A percentile compares a stretch with the other conserved stretches of the same genome.
Evolutionary conservation across 768 basidiomycete genomes (phyloP).

Genomic region (Lactarius pseudohatsudake): DNA sequence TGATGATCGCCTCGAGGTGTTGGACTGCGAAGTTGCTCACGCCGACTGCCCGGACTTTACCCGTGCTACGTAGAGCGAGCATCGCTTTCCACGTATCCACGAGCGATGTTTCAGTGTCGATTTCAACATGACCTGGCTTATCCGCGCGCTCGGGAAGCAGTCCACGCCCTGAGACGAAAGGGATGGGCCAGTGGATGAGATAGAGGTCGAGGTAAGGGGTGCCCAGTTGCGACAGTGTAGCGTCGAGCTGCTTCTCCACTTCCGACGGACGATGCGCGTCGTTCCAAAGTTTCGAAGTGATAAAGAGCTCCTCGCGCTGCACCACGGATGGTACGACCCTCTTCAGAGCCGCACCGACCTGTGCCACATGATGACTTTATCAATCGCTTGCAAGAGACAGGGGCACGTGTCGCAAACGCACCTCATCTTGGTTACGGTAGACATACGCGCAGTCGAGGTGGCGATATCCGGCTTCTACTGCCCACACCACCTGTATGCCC

Average conservation of each 20-base stretch:
- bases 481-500: conserved; percentile 61
- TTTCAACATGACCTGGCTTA: conserved; percentile 45
- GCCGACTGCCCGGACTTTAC: conserved; percentile 72
- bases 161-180: conserved; percentile 56
- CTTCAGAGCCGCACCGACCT: conserved; percentile 68
- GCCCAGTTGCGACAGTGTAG: conserved; percentile 71
- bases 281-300: conserved; percentile 86
- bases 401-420: conserved; percentile 22
- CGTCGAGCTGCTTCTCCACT: conserved; percentile 74
- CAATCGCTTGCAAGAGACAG: background rate
- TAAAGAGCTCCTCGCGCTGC: conserved; percentile 76
- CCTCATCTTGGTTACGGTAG: conserved; percentile 77
- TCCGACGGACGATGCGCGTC: conserved; percentile 60
- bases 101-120: conserved; percentile 60
- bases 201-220: conserved; percentile 81
- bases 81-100: conserved; percentile 84
- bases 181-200: conserved; percentile 78
- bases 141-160: conserved; percentile 52
- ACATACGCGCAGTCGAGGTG: conserved; percentile 84
- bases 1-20: conserved; percentile 64
- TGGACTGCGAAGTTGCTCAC: conserved; percentile 79
- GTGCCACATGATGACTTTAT: background rate
- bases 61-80: conserved; percentile 62
- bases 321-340: conserved; percentile 77
- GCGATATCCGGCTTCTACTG: conserved; percentile 73